phyloP scores from a whole-genome alignment of 2,329 filamentous ascomycete species.

The Aspergillus alliaceus region DNA sequence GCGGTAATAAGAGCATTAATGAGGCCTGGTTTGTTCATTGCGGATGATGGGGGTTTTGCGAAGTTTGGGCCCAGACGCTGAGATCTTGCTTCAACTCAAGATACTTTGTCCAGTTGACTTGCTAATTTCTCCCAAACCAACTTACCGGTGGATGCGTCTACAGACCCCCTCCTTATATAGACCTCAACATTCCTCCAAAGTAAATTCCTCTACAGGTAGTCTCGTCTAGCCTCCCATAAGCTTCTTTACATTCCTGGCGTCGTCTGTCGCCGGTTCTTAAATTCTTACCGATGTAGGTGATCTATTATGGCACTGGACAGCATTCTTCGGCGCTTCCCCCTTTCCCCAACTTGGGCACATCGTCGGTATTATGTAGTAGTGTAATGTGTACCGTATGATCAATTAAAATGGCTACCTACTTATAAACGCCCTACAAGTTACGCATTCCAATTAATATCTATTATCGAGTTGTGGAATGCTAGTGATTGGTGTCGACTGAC shows the following conservation, averaged over 20 bases:
- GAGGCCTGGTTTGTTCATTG: neutral
- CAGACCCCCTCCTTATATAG: neutral
- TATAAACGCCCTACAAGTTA: neutral
- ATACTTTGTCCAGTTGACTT: neutral
- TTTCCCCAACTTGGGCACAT: neutral
- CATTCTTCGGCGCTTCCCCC: neutral
- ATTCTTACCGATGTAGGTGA: neutral
- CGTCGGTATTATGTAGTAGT: too few relatives aligned
- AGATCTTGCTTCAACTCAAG: neutral
- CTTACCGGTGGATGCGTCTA: neutral
- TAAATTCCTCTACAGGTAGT: neutral
- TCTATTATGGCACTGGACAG: neutral
- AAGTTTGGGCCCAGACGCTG: neutral
- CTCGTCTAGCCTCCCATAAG: neutral
- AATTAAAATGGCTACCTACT: neutral
- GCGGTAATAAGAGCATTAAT: neutral
- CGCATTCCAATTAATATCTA: neutral
- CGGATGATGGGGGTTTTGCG: too few relatives aligned
- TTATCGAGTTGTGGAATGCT: neutral
- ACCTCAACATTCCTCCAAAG: neutral
- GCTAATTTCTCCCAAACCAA: neutral
- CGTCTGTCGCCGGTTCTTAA: neutral
- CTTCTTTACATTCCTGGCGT: neutral
- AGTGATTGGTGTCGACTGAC: neutral
- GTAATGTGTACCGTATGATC: neutral